Evolutionary conservation across 208 protist species (phyloP).

Genomic region (Angomonas deanei): DNA sequence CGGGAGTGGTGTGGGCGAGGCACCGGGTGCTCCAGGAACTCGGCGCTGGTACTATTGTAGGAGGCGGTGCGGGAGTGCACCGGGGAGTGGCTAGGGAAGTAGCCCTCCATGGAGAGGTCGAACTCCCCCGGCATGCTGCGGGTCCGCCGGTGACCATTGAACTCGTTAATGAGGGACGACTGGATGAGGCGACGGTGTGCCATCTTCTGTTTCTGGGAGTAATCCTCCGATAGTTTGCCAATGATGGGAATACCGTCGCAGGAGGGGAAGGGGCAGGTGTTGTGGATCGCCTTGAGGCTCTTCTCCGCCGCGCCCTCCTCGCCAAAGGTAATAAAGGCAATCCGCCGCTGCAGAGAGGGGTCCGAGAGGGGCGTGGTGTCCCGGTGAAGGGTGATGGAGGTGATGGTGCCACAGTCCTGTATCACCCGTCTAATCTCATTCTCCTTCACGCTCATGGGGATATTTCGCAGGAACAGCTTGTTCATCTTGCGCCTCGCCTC

Average conservation of each 20-base stretch:
- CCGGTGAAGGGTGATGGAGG: slow-evolving; percentile 18
- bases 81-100: background rate
- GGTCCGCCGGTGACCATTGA: background rate
- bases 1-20: background rate
- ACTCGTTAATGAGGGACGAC: background rate
- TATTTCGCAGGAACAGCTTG: slow-evolving; percentile 55
- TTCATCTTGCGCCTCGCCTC: slow-evolving; percentile 23
- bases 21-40: background rate
- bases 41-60: background rate
- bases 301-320: slow-evolving; percentile 25
- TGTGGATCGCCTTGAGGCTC: slow-evolving; percentile 30
- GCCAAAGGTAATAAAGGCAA: slow-evolving; percentile 42
- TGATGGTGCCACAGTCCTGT: slow-evolving; percentile 14
- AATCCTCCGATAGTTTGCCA: background rate
- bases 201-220: background rate
- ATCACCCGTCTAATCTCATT: slow-evolving; percentile 11
- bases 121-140: background rate
- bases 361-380: slow-evolving; percentile 22
- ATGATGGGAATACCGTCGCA: slow-evolving; percentile 27
- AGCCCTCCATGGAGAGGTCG: too few relatives aligned
- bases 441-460: slow-evolving; percentile 24
- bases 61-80: background rate
- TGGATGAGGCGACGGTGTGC: background rate
- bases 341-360: slow-evolving; percentile 16
- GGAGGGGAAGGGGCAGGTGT: slow-evolving; percentile 28